Conservation (phyloP, 2,329 filamentous ascomycete species). For the Reticulascus tulasneorum region DNA sequence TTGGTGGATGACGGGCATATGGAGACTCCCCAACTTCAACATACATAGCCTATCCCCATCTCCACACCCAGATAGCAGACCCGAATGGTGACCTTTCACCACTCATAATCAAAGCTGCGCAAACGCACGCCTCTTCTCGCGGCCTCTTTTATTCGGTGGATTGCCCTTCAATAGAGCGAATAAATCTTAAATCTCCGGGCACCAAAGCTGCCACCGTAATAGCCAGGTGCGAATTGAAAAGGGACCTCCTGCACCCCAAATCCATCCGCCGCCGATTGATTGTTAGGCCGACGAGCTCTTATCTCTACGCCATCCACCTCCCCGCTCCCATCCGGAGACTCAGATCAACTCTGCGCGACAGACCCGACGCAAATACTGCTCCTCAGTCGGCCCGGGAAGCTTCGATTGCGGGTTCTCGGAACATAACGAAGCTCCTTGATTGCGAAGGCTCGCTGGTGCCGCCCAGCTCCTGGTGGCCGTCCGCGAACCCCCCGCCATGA, state of each 20-base stretch:
- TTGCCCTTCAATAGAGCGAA: conserved; percentile 5
- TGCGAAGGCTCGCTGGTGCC: conserved; percentile 5
- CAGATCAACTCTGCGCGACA: not conserved
- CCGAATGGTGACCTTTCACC: conserved; percentile 10
- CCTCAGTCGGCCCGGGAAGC: conserved; percentile 3
- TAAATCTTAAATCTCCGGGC: conserved; percentile 2
- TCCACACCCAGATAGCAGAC: no score
- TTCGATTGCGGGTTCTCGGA: conserved; percentile 8
- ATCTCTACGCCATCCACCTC: conserved; percentile 1
- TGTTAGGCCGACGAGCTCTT: conserved; percentile 5
- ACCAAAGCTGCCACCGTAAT: conserved; percentile 5
- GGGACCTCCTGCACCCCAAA: conserved; percentile 8
- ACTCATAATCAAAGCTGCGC: conserved; percentile 12
- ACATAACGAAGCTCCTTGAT: conserved; percentile 9
- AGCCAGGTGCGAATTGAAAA: conserved; percentile 8
- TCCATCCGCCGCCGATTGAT: conserved; percentile 8
- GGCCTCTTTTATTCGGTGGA: not conserved
- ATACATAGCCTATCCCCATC: conserved; percentile 11
- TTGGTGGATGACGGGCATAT: no score
- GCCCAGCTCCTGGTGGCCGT: conserved; percentile 7
- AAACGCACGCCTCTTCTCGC: not conserved
- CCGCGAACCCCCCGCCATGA: conserved; percentile 29
- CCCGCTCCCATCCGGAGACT: not conserved
- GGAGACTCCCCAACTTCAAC: no score
- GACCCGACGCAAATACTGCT: not conserved